A percentile compares a stretch with the other conserved stretches of the same genome.
Evolutionary conservation across 805 yeast genomes (phyloP).

Genomic region (Brettanomyces bruxellensis): DNA sequence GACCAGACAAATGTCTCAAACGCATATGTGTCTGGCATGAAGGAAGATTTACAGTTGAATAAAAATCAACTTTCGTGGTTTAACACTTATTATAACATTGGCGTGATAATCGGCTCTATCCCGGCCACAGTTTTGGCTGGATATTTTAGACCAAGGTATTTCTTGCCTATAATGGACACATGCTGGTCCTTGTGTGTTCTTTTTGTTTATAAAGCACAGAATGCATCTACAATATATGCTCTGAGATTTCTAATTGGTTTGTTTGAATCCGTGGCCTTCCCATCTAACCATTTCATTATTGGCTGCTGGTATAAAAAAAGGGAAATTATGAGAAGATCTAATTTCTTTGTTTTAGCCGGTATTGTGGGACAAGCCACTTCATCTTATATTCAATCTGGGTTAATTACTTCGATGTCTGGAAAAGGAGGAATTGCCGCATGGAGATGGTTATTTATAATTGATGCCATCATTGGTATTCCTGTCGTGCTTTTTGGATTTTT

Average conservation of each 20-base stretch:
- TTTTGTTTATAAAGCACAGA: conserved; percentile 18
- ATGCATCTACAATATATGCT: conserved; percentile 30
- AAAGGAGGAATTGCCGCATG: conserved; percentile 46
- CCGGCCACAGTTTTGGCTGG: conserved; percentile 30
- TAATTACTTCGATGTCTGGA: conserved; percentile 31
- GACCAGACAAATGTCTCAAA: conserved; percentile 55
- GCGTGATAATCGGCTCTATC: conserved; percentile 16
- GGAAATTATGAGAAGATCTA: conserved; percentile 34
- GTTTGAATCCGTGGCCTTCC: conserved; percentile 35
- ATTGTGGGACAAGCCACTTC: conserved; percentile 34
- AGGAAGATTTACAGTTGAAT: conserved; percentile 43
- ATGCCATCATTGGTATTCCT: conserved; percentile 38
- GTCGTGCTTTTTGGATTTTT: conserved; percentile 14
- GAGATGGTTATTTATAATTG: conserved; percentile 61
- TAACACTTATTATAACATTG: conserved; percentile 30
- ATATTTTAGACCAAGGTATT: conserved; percentile 27
- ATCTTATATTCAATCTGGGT: conserved; percentile 37
- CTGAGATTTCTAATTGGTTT: conserved; percentile 35
- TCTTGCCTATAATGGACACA: conserved; percentile 19
- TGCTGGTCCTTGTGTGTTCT: conserved; percentile 24
- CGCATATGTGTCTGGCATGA: conserved; percentile 61
- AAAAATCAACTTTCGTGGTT: conserved; percentile 33
- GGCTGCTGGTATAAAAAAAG: conserved; percentile 35
- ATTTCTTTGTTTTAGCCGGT: conserved; percentile 31
- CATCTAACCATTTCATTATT: conserved; percentile 30